Evolutionary conservation across 2,329 filamentous ascomycete genomes (phyloP), one percentile per base, ranked within the genome.

Genomic region (Aspergillus vadensis): DNA sequence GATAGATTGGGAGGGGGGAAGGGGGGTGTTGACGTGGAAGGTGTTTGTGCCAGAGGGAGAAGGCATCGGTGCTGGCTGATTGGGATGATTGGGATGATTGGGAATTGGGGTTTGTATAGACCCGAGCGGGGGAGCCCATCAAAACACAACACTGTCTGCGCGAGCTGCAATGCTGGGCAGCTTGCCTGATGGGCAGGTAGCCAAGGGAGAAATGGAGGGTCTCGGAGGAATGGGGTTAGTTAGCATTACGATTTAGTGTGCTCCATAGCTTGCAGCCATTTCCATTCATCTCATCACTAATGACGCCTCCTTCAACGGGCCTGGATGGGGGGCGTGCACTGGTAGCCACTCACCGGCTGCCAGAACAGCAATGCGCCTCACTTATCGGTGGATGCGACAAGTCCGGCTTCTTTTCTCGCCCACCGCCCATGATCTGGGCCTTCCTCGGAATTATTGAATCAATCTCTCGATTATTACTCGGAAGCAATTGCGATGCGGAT

Each of bases 341-440:
- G 55, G 23, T 36, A 55, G 55, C 59, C 64, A 66, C 36, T 63
- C 59, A 65, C 53, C 39, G 59, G 49, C 47, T 59, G 64, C 64
- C 63, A 66, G 48, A 65, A 57, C 62, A 64, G 60, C 61, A 55
- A 55, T 49, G 17, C 63, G 65, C 65, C 65, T 67, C 65, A 67
- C 63, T 67, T 65, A 43, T 55, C 27, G 41, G 49, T 51, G 55
- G 60, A 57, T 58, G 55, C 50, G 58, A 60, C 51, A 12, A 50
- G 48, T 50, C 50, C 44, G 32, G 55, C 44, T 27, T 57, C 41
- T 17, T 55, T 50, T 43, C 44, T 32, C 14, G 30, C 12, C 21
- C 21, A 17, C 44, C 44, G 44, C 44, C 32, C 44, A 23, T 48
- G 44, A 23, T 39, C 23, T 47, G 23, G 39, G 21, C 36, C 12